Evolutionary conservation across 2,329 filamentous ascomycete genomes (phyloP).

Genomic region (Achaetomium macrosporum): DNA sequence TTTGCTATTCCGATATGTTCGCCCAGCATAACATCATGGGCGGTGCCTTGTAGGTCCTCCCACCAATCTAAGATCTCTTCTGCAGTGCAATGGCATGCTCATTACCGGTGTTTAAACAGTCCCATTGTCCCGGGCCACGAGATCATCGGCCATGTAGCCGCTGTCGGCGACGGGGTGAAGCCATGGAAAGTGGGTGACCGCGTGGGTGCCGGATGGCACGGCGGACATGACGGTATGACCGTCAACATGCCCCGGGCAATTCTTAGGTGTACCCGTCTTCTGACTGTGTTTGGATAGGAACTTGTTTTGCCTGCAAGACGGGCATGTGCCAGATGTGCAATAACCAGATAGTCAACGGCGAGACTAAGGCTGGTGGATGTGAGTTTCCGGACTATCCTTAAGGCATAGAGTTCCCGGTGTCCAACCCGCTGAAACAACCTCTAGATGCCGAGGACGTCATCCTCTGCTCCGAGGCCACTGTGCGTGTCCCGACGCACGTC

Average conservation of each 20-base stretch:
- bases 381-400: conserved; percentile 6
- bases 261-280: background rate
- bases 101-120: conserved; percentile 17
- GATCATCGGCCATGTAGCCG: conserved; percentile 53
- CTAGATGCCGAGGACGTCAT: conserved; percentile 47
- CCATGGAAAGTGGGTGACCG: conserved; percentile 58
- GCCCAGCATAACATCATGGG: conserved; percentile 32
- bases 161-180: conserved; percentile 44
- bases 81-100: background rate
- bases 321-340: conserved; percentile 65
- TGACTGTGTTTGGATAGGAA: conserved; percentile 22
- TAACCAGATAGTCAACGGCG: conserved; percentile 57
- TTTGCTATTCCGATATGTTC: conserved; percentile 51
- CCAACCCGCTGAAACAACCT: background rate
- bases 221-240: conserved; percentile 46
- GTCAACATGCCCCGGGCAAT: background rate
- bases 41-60: conserved; percentile 22
- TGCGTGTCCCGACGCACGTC: conserved; percentile 37
- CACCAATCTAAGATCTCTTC: background rate
- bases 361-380: conserved; percentile 58
- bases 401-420: background rate
- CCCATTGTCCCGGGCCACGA: conserved; percentile 51
- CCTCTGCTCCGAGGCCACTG: conserved; percentile 48
- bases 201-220: conserved; percentile 65
- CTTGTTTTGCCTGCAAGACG: conserved; percentile 57